A percentile compares a stretch with the other conserved stretches of the same genome.
phyloP scores from a whole-genome alignment of 306 rosid genomes.

The Trichosanthes cucumerina region DNA sequence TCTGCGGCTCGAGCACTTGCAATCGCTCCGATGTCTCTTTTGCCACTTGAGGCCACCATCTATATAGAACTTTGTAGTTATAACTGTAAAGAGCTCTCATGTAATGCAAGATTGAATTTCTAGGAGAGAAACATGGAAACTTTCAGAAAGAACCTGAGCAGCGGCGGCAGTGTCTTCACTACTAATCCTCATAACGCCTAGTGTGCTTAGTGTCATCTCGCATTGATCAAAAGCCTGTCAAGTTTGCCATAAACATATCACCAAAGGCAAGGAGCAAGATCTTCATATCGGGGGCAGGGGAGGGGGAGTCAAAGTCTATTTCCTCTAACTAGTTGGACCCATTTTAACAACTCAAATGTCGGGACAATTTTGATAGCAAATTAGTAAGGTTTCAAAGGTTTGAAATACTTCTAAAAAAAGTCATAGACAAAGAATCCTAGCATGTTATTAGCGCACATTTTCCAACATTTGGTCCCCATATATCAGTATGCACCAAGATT shows the following conservation, averaged over 20 bases:
- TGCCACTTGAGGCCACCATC: slow-evolving; percentile 47
- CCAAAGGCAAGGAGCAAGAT: background rate
- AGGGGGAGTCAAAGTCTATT: no score
- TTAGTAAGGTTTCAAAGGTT: background rate
- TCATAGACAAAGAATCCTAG: background rate
- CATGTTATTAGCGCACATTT: background rate
- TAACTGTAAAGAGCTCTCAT: slow-evolving; percentile 15
- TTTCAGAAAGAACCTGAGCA: slow-evolving; percentile 51
- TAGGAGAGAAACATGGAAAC: slow-evolving; percentile 10
- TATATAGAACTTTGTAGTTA: slow-evolving; percentile 23
- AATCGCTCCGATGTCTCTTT: slow-evolving; percentile 60
- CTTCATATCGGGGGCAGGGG: background rate
- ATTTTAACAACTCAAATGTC: background rate
- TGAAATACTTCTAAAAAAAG: background rate
- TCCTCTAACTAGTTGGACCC: background rate
- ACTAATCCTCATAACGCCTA: slow-evolving; percentile 45
- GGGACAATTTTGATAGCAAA: background rate
- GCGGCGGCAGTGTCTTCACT: slow-evolving; percentile 71
- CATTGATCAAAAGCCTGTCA: slow-evolving; percentile 78
- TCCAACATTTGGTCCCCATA: background rate
- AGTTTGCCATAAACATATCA: background rate
- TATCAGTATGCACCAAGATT: background rate
- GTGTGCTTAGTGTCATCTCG: slow-evolving; percentile 34
- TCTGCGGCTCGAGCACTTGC: slow-evolving; percentile 84
- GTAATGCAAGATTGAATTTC: slow-evolving; percentile 6